phyloP scores from a whole-genome alignment of 106 monocot species.

The Hemerocallis citrina region DNA sequence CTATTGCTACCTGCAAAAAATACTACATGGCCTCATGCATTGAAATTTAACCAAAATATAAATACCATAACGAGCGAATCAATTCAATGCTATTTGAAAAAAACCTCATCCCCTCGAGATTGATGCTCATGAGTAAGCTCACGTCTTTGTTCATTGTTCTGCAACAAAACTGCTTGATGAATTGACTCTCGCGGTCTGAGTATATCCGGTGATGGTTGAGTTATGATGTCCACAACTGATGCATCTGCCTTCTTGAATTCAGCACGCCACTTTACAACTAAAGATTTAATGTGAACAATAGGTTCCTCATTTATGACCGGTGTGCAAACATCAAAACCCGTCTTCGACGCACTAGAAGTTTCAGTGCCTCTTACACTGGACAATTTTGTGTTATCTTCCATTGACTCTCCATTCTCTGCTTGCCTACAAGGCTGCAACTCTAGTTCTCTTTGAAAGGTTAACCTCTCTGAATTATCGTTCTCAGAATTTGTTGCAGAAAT shows the following conservation, averaged over 20 bases:
- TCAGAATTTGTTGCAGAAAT: background rate
- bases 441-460: background rate
- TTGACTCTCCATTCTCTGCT: background rate
- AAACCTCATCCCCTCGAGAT: background rate
- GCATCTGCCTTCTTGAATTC: background rate
- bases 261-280: background rate
- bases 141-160: background rate
- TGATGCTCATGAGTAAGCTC: background rate
- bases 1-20: constrained; percentile 5
- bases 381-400: constrained; percentile 6
- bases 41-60: background rate
- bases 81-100: background rate
- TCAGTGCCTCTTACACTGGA: background rate
- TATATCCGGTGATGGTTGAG: background rate
- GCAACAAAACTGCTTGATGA: background rate
- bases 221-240: too few species aligned
- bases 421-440: background rate
- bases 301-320: background rate
- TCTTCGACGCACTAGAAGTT: background rate
- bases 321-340: constrained; percentile 1
- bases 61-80: background rate
- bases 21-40: background rate
- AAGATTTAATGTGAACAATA: constrained; percentile 1
- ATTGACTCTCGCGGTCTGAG: background rate
- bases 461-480: background rate